phyloP scores from a whole-genome alignment of 495 filamentous ascomycete species.

The Hyaloscypha hepaticicola region DNA sequence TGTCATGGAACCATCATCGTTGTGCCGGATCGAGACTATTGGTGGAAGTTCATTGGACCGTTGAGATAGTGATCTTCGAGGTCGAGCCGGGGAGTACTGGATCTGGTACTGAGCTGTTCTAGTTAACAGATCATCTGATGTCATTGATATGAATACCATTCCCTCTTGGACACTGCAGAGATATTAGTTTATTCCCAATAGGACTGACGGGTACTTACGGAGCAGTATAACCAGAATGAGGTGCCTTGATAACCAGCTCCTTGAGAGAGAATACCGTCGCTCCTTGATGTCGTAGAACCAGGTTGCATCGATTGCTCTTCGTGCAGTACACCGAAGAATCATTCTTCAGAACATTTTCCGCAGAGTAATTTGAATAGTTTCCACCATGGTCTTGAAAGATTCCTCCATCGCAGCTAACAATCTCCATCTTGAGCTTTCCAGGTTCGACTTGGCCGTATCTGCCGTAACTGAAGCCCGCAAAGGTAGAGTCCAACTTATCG shows the following conservation, averaged over 20 bases:
- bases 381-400: conserved; percentile 51
- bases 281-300: conserved; percentile 77
- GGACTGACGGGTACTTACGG: conserved; percentile 70
- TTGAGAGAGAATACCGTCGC: conserved; percentile 75
- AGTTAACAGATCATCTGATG: conserved; percentile 66
- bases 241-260: conserved; percentile 85
- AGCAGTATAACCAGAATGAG: conserved; percentile 74
- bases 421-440: conserved; percentile 77
- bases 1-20: conserved; percentile 43
- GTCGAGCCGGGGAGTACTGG: conserved; percentile 50
- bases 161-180: conserved; percentile 77
- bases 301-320: conserved; percentile 76
- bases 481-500: conserved; percentile 54
- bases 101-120: conserved; percentile 77
- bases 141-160: conserved; percentile 90
- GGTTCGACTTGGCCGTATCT: conserved; percentile 80
- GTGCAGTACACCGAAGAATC: conserved; percentile 88
- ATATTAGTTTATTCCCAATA: conserved; percentile 12
- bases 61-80: conserved; percentile 17
- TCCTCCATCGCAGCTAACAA: conserved; percentile 87
- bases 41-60: conserved; percentile 33
- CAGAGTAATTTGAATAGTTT: conserved; percentile 62
- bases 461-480: conserved; percentile 66
- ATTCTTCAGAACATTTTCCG: conserved; percentile 80
- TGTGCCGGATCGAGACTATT: conserved; percentile 46